Conservation (phyloP, 2,329 filamentous ascomycete genomes). For the Penicillium hordei region DNA sequence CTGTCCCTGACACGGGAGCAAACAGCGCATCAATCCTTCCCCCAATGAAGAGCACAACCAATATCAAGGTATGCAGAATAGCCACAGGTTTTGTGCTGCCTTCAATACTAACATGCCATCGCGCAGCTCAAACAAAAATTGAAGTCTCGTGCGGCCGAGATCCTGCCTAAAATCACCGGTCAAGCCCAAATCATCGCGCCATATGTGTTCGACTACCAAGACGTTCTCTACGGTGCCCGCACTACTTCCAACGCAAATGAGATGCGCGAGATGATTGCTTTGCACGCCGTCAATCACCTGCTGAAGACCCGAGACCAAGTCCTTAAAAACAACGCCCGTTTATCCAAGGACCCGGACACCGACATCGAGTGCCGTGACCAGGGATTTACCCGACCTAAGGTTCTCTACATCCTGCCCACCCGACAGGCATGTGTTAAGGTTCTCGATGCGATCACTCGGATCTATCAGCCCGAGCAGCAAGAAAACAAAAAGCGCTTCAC, state of each 20-base stretch:
- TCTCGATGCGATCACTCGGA: slow-evolving; percentile 70
- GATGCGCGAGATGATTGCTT: slow-evolving; percentile 69
- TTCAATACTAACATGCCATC: slow-evolving; percentile 24
- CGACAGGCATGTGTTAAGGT: slow-evolving; percentile 79
- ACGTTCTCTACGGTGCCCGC: slow-evolving; percentile 74
- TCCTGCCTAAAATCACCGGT: slow-evolving; percentile 58
- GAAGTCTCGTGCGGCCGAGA: slow-evolving; percentile 53
- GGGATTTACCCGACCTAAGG: slow-evolving; percentile 91
- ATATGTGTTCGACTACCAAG: slow-evolving; percentile 77
- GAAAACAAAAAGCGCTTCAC: slow-evolving; percentile 93
- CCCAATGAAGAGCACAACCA: slow-evolving; percentile 32
- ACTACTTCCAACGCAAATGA: slow-evolving; percentile 66
- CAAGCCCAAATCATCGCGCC: slow-evolving; percentile 67
- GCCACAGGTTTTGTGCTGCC: background rate
- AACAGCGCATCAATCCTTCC: slow-evolving; percentile 28
- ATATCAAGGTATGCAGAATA: slow-evolving; percentile 37
- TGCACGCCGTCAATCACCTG: slow-evolving; percentile 89
- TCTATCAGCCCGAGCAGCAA: slow-evolving; percentile 83
- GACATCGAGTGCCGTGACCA: slow-evolving; percentile 83
- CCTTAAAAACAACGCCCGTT: slow-evolving; percentile 84
- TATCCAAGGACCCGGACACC: slow-evolving; percentile 65
- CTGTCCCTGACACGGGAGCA: slow-evolving; percentile 31
- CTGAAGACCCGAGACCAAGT: slow-evolving; percentile 90
- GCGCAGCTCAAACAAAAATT: slow-evolving; percentile 72
- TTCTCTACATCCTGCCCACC: slow-evolving; percentile 86